Evolutionary conservation across 768 basidiomycete genomes (phyloP), one percentile per base, ranked within the genome.

Genomic region (Symmetrospora coprosmae): DNA sequence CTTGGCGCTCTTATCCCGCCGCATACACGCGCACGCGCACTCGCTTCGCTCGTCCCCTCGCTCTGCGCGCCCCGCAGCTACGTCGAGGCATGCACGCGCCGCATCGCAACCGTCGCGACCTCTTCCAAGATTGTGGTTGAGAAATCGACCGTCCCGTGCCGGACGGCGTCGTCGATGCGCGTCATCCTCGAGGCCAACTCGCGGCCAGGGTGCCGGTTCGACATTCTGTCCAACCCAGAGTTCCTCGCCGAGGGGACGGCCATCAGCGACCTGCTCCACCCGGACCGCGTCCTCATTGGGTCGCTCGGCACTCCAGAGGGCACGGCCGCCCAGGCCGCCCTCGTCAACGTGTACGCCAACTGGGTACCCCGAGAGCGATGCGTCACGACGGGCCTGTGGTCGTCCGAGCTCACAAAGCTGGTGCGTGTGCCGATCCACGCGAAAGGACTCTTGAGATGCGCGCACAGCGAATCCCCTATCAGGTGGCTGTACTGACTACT

Each of bases 101-200:
- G 85, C 67, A 97, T 99, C 66, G 94, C 94, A 40, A 81, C 80
- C 41, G 85, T 96, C 60, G 87, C 94, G 46, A 84, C 77, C 23
- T 82, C 85, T 1, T 85, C 82, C 72, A 99, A 99, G 78, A 97
- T 99, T 68, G 94, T 99, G 52, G 91, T 99, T 63, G 94, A 99
- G 72, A 99, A 99, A 74, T 97, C 92, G 16, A 99, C 94, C 4
- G 94, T 99, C 8, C 94, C 94, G 37, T 96, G 90, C 76, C 84
- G 94, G 65, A 99, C 94, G 6, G 94, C 94, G 62, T 87, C 94
- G 75, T 92, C 91, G 19, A 99, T 99, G 94, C 87, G 92, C 69
- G 94, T 87, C 53, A 96, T 99, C 74, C 83, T 99, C 55, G 91
- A 97, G 74, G 90, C 92, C 67, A 99, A 99, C 78, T 92, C 92